Base-by-base conservation (phyloP, 805 yeast species). In the Saccharomycopsis javanensis region DNA sequence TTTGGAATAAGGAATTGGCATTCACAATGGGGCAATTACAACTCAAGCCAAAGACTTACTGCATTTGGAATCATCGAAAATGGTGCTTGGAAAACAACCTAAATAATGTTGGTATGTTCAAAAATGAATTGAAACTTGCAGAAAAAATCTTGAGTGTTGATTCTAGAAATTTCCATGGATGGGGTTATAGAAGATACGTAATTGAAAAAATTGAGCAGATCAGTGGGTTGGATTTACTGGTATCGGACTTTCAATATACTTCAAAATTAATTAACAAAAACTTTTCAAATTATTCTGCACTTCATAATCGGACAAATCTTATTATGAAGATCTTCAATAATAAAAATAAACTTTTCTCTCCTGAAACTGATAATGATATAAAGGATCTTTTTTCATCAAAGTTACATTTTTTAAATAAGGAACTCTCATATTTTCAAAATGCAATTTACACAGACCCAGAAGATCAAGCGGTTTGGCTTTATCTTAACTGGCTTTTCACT, bases 391-490 rank as follows among this genome's bases (percentile, higher is more conserved):
- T 64, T 27, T 62, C 69, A 2, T 75, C 76, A 55, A 62, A 63
- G 8, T 50, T 64, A 28, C 60, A 63, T 0, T 74, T 82, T 54
- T 67, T 88, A 5, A 58, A 60, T 0, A 70, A 73, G 18, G 99
- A 94, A 68, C 69, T 90, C 46, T 77, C 77, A 2, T 76, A 86
- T 62, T 76, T 90, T 37, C 85, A 83, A 59, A 85, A 88, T 30
- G 99, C 98, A 0, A 81, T 89, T 71, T 88, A 83, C 66, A 88
- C 96, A 63, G 98, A 94, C 67, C 91, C 96, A 0, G 92, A 88
- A 55, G 99, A 94, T 66, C 91, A 95, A 50, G 87, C 97, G 0
- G 86, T 88, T 0, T 94, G 98, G 97, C 76, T 86, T 1, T 94
- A 91, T 67, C 75, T 88, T 58, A 79, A 83, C 54, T 94, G 98